These are phyloP conservation scores for Lentinula guzmanii DNA, from an alignment of 768 basidiomycete species.

Conservation along the genomic window DNA sequence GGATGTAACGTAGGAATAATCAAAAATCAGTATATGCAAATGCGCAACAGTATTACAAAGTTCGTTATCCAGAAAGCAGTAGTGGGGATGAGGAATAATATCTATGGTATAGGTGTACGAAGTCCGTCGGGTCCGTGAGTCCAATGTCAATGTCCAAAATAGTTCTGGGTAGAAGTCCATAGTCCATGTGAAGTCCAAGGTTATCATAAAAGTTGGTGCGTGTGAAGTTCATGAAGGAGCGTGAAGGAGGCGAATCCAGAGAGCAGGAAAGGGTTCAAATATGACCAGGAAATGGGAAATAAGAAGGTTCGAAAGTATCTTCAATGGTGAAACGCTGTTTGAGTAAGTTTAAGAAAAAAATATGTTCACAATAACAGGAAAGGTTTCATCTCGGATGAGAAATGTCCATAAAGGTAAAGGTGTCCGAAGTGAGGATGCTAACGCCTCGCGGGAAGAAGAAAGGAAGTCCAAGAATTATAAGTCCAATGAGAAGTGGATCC, in stretches of 20 bases:
- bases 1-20: neutral
- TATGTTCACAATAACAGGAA: neutral
- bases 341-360: neutral
- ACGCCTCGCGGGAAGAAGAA: neutral
- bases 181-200: neutral
- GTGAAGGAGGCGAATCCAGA: conserved; percentile 7
- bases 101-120: neutral
- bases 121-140: neutral
- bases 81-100: neutral
- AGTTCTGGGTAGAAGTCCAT: neutral
- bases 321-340: neutral
- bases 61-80: neutral
- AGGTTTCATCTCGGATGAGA: neutral
- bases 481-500: neutral
- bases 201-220: neutral
- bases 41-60: neutral
- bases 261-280: neutral
- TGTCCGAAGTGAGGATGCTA: neutral
- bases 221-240: conserved; percentile 2
- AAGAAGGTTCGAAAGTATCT: neutral
- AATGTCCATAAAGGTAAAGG: neutral
- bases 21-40: neutral
- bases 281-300: neutral
- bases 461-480: neutral
- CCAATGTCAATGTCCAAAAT: neutral